Base-by-base conservation (phyloP, 768 basidiomycete species). In the Leccinum fibrillosum region DNA sequence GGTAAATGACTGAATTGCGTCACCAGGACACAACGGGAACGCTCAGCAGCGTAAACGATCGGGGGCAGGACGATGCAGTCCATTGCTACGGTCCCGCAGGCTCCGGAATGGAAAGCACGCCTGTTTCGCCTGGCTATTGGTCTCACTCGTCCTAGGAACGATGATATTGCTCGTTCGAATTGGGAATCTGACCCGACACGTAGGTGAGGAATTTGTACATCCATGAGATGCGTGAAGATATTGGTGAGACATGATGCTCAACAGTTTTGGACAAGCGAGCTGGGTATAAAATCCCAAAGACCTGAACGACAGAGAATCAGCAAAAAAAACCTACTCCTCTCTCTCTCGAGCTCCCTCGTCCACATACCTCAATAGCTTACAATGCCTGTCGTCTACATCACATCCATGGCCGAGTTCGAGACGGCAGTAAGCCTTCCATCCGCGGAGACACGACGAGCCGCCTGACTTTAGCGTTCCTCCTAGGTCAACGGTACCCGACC, bases 21-120 rank as follows among this genome's bases (percentile, higher is more conserved):
- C 68, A 69, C 57, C 34, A 54, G 13, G 56, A 50, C 62, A 62
- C 57, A 62, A 57, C 37, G 45, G 56, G 49, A 52, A 60, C 44
- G 37, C 21, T 55, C 35, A 52, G 48, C 39, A 58, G 52, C 57
- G 63, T 55, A 44, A 62, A 34, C 49, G 61, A 67, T 67, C 66
- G 57, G 59, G 48, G 50, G 53, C 45, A 70, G 58, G 45, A 59
- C 57, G 53, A 63, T 52, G 59, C 44, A 51, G 44, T 56, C 66
- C 56, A 68, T 37, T 60, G 59, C 63, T 56, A 66, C 50, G 66
- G 62, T 57, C 56, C 63, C 63, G 64, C 67, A 69, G 58, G 62
- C 51, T 48, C 52, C 53, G 57, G 61, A 71, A 70, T 69, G 68
- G 70, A 69, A 60, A 61, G 62, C 69, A 70, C 64, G 69, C 67